A percentile compares a stretch with the other conserved stretches of the same genome.
Conservation (phyloP, 306 rosid genomes). For the Casuarina cunninghamiana region DNA sequence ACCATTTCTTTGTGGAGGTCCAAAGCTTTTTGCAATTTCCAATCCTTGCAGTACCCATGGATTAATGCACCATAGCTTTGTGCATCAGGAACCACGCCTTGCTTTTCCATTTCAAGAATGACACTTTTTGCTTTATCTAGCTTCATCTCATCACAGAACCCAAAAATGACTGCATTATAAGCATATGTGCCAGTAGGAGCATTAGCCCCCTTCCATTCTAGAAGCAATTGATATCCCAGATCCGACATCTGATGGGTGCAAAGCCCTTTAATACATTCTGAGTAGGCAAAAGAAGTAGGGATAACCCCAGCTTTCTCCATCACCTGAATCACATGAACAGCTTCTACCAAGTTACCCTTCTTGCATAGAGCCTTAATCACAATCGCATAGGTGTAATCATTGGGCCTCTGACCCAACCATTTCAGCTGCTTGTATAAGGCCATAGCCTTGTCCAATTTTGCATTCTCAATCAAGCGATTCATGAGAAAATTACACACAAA, state of each 20-base stretch:
- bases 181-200: constrained; percentile 53
- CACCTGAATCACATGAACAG: constrained; percentile 48
- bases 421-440: constrained; percentile 56
- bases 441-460: constrained; percentile 46
- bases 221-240: constrained; percentile 60
- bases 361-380: constrained; percentile 65
- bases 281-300: constrained; percentile 49
- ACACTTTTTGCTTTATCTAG: constrained; percentile 56
- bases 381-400: constrained; percentile 66
- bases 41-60: constrained; percentile 65
- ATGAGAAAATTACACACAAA: constrained; percentile 65
- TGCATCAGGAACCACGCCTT: constrained; percentile 63
- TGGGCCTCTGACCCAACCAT: constrained; percentile 67
- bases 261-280: constrained; percentile 66
- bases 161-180: constrained; percentile 57
- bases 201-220: constrained; percentile 39
- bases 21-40: constrained; percentile 51
- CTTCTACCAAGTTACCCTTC: constrained; percentile 57
- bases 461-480: constrained; percentile 55
- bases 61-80: constrained; percentile 55
- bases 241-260: constrained; percentile 49
- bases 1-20: constrained; percentile 53
- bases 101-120: constrained; percentile 55
- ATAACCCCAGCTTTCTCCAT: constrained; percentile 61
- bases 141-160: constrained; percentile 70